Conservation (phyloP, 257 asterid genomes). For the Knoxia roxburghii region DNA sequence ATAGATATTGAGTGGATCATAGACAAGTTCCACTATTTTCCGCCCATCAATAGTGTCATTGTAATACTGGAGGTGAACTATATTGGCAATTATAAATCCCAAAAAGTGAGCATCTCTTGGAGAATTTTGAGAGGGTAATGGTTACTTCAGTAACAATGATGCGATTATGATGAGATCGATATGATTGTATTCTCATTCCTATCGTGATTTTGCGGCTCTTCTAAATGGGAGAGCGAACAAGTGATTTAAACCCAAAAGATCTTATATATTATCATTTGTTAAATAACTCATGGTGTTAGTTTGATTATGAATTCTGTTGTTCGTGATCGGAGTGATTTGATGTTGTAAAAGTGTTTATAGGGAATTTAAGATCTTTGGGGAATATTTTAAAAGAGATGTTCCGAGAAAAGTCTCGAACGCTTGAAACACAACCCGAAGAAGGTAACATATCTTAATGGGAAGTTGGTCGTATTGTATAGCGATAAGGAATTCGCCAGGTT, state of each 20-base stretch:
- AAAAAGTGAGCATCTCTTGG: conserved; percentile 34
- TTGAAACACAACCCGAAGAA: too few relatives aligned
- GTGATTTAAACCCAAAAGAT: conserved; percentile 31
- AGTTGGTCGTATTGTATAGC: too few relatives aligned
- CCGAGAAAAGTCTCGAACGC: too few relatives aligned
- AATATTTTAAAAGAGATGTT: too few relatives aligned
- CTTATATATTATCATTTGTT: conserved; percentile 36
- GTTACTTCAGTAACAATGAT: not conserved
- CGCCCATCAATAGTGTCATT: conserved; percentile 53
- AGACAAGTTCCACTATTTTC: conserved; percentile 60
- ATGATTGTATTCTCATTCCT: conserved; percentile 13
- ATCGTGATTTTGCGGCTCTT: not conserved
- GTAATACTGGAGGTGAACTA: conserved; percentile 63
- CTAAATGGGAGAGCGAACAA: conserved; percentile 33
- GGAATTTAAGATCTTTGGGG: too few relatives aligned
- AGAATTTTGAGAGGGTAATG: not conserved
- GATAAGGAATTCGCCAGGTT: too few relatives aligned
- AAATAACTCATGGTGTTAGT: not conserved
- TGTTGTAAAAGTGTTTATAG: not conserved
- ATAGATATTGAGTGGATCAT: conserved; percentile 49
- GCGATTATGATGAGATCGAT: not conserved
- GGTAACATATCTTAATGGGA: too few relatives aligned
- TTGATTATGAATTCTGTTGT: too few relatives aligned
- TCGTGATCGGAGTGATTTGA: conserved; percentile 21
- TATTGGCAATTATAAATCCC: conserved; percentile 60